These are phyloP conservation scores for Phytophthora hybrid DNA, from an alignment of 352 stramenopile genomes.

Conservation along the genomic window DNA sequence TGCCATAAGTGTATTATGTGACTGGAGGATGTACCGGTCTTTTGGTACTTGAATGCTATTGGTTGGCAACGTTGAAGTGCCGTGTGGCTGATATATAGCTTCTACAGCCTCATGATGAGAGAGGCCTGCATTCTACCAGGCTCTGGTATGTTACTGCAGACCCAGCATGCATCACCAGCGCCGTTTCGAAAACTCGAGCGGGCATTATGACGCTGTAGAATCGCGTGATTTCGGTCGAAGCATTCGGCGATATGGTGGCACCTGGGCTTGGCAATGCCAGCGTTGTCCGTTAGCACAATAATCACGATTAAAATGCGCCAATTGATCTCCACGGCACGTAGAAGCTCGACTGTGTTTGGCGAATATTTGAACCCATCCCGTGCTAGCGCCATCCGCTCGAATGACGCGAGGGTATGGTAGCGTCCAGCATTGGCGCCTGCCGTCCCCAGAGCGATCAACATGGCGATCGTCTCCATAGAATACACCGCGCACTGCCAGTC, in stretches of 20 bases:
- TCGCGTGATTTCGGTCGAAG: no score
- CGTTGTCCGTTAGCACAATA: no score
- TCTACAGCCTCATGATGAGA: no score
- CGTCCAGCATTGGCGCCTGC: neutral
- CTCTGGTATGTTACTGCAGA: neutral
- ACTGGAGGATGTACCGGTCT: neutral
- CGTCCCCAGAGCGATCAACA: neutral
- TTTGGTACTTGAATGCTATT: no score
- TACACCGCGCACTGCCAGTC: neutral
- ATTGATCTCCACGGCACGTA: neutral
- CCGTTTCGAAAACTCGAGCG: no score
- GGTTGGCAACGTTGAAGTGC: no score
- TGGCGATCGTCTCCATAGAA: neutral
- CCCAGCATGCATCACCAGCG: neutral
- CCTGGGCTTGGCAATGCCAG: no score
- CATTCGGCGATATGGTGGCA: no score
- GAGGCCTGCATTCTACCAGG: no score
- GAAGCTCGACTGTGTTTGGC: neutral
- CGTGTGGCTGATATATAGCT: no score
- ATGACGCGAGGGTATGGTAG: slow-evolving; percentile 14
- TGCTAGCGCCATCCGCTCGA: slow-evolving; percentile 13
- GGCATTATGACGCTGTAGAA: no score
- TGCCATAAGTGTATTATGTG: neutral
- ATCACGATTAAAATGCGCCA: no score
- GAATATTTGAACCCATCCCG: slow-evolving; percentile 9